Percentiles rank a stretch among this genome's conserved stretches.
Evolutionary conservation across 768 basidiomycete genomes (phyloP).

Genomic region (Pseudohyphozyma bogoriensis): DNA sequence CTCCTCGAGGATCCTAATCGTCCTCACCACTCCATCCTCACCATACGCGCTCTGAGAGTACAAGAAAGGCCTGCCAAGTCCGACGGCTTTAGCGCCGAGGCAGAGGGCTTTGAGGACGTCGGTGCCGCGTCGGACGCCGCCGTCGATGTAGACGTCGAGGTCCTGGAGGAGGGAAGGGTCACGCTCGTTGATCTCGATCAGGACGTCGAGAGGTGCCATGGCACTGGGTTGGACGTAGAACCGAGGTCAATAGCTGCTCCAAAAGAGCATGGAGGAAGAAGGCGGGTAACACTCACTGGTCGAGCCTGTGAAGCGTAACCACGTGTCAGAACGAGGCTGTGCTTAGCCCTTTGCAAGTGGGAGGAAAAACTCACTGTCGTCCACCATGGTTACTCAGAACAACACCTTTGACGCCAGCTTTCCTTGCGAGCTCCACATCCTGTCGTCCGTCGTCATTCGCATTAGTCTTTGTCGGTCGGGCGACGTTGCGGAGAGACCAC

Average conservation of each 20-base stretch:
- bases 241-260: neutral
- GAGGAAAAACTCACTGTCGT: no score
- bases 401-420: neutral
- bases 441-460: no score
- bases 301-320: no score
- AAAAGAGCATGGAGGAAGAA: no score
- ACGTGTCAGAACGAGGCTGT: no score
- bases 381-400: neutral
- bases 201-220: conserved; percentile 10
- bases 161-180: conserved; percentile 36
- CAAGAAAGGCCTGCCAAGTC: conserved; percentile 76
- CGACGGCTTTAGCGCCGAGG: conserved; percentile 68
- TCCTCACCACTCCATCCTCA: conserved; percentile 32
- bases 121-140: conserved; percentile 46
- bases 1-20: conserved; percentile 35
- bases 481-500: no score
- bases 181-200: conserved; percentile 21
- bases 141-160: conserved; percentile 43
- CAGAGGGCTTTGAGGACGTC: conserved; percentile 43
- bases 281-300: neutral
- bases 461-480: no score
- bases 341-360: no score
- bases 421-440: no score
- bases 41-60: conserved; percentile 49
- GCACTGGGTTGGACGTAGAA: neutral